Base-by-base conservation (phyloP, 371 early-diverging fungal genomes). In the Actinomortierella wolfii region DNA sequence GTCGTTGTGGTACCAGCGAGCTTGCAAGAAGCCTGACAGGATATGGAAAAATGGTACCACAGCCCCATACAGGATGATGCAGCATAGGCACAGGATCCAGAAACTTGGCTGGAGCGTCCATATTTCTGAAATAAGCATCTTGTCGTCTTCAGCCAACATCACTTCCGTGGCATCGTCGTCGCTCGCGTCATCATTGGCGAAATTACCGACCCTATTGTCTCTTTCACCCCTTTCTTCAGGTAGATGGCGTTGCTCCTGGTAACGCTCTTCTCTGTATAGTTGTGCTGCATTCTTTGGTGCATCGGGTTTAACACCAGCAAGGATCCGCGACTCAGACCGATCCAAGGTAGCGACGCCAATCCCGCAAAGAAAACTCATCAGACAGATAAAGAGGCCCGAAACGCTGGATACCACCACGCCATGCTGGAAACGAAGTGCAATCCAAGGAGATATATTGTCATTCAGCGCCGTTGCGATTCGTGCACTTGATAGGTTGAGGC, bases 391-490 rank as follows among this genome's bases (percentile, higher is more conserved):
- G 46, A 83, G 51, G 0, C 87, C 86, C 20, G 76, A 24, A 84
- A 83, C 83, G 40, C 65, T 79, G 1, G 84, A 67, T 3, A 51
- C 84, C 21, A 59, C 55, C 20, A 68, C 69, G 9, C 68, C 74
- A 23, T 67, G 34, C 4, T 34, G 34, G 7, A 34, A 34, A 11
- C 2, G 39, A 13, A 18, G 9, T 2, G 60, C 81, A 9, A 89
- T 60, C 64, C 71, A 76, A 2, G 89, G 92, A 2, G 85, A 78
- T 6, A 88, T 2, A 43, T 81, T 80, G 66, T 87, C 90, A 62
- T 86, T 86, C 50, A 82, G 25, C 6, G 89, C 88, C 0, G 89
- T 82, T 0, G 89, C 88, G 17, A 90, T 57, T 46, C 89, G 74
- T 14, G 85, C 87, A 40, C 78, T 76, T 1, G 87, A 80, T 9